phyloP scores from a whole-genome alignment of 177 flowering plant species.

The Telopea speciosissima region DNA sequence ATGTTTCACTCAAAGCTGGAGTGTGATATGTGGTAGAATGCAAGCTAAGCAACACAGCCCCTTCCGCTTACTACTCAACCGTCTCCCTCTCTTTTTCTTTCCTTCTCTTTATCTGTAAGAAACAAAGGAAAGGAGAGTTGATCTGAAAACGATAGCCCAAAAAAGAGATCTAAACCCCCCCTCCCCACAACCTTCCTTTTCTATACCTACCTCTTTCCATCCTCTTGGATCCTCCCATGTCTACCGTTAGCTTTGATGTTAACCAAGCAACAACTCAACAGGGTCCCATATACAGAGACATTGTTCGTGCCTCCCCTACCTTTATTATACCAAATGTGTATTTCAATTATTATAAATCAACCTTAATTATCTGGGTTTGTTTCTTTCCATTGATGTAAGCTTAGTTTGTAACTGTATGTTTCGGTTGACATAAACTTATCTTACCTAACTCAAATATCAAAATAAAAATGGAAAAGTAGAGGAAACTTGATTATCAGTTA shows the following conservation, averaged over 20 bases:
- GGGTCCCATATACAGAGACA: no score
- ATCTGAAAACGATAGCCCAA: neutral
- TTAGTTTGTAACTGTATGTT: no score
- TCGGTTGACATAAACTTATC: no score
- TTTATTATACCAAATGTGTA: no score
- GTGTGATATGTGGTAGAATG: constrained; percentile 26
- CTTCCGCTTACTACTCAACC: neutral
- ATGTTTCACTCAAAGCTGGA: constrained; percentile 6
- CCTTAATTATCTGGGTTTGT: no score
- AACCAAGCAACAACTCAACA: constrained; percentile 20
- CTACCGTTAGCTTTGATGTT: constrained; percentile 32
- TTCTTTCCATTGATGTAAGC: no score
- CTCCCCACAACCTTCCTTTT: constrained; percentile 14
- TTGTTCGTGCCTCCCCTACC: no score
- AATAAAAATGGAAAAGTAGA: no score
- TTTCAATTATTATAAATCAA: no score
- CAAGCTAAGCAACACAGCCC: constrained; percentile 39
- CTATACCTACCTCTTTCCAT: constrained; percentile 19
- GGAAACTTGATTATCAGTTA: no score
- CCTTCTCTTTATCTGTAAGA: constrained; percentile 20
- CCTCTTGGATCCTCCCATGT: constrained; percentile 24
- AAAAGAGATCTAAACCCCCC: constrained; percentile 3
- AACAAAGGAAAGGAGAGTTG: constrained; percentile 3
- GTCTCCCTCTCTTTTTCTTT: neutral
- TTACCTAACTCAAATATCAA: no score